A percentile compares a stretch with the other conserved stretches of the same genome.
Conservation (phyloP, 352 stramenopile genomes). For the Globisporangium radiosum region DNA sequence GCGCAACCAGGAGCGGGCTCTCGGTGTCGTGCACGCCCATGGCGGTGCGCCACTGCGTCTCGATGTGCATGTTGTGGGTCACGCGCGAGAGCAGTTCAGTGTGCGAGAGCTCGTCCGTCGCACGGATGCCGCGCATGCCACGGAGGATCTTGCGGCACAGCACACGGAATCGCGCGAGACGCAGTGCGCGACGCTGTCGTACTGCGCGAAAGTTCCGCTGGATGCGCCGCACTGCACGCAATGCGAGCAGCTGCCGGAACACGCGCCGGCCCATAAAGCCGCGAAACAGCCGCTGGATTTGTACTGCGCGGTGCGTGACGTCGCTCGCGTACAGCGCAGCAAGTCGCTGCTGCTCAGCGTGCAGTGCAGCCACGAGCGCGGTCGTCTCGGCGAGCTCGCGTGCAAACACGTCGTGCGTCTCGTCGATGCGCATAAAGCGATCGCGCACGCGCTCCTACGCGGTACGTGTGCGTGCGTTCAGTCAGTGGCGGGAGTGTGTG, state of each 20-base stretch:
- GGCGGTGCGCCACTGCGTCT: constrained; percentile 54
- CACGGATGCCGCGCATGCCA: constrained; percentile 34
- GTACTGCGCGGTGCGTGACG: constrained; percentile 27
- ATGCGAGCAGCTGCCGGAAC: constrained; percentile 26
- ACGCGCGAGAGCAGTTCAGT: constrained; percentile 46
- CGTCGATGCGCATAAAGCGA: constrained; percentile 25
- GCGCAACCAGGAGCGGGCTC: constrained; percentile 39
- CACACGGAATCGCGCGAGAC: constrained; percentile 25
- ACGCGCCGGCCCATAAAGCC: constrained; percentile 64
- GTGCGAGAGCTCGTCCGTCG: constrained; percentile 34
- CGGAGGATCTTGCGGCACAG: constrained; percentile 44
- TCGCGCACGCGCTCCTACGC: constrained; percentile 6
- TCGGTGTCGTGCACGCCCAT: constrained; percentile 57
- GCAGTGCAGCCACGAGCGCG: constrained; percentile 16
- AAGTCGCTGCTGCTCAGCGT: constrained; percentile 22
- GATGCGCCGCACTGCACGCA: constrained; percentile 38
- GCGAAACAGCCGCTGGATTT: constrained; percentile 87
- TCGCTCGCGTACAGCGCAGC: constrained; percentile 17
- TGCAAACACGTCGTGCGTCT: constrained; percentile 26
- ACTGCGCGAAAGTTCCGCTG: constrained; percentile 39
- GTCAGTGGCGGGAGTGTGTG: neutral
- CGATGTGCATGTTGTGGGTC: constrained; percentile 58
- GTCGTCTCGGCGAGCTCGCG: constrained; percentile 21
- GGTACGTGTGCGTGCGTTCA: neutral
- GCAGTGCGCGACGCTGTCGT: constrained; percentile 20